These are phyloP conservation scores for Chrysanthemum seticuspe DNA, from an alignment of 129 eudicot species.

Conservation along the genomic window DNA sequence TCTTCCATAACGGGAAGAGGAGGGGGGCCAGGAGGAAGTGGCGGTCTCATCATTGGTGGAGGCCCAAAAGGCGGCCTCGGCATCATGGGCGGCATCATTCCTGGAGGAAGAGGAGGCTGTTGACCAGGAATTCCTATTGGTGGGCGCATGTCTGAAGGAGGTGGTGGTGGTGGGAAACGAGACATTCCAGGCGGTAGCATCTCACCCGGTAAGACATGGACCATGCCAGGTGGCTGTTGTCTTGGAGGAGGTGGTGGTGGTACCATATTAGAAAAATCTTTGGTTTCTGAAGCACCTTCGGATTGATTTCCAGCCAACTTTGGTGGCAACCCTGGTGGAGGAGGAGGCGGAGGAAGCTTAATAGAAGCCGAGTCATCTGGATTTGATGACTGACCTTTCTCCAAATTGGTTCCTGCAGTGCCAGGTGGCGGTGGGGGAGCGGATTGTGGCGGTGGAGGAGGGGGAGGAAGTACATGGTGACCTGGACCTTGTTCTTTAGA, in stretches of 20 bases:
- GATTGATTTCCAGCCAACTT: slow-evolving; percentile 41
- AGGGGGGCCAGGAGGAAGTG: slow-evolving; percentile 97
- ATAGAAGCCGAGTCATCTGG: slow-evolving; percentile 44
- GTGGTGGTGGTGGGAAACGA: slow-evolving; percentile 77
- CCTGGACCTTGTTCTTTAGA: slow-evolving; percentile 49
- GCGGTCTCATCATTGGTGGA: slow-evolving; percentile 95
- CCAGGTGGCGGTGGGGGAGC: slow-evolving; percentile 31
- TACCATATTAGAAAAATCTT: slow-evolving; percentile 54
- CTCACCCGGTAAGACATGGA: slow-evolving; percentile 56
- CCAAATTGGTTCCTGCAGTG: slow-evolving; percentile 46
- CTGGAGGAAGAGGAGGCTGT: slow-evolving; percentile 51
- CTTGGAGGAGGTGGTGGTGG: slow-evolving; percentile 94
- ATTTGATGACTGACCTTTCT: slow-evolving; percentile 41
- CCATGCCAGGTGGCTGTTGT: slow-evolving; percentile 60
- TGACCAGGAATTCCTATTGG: slow-evolving; percentile 71
- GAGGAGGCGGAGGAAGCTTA: slow-evolving; percentile 80
- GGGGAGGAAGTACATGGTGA: slow-evolving; percentile 66
- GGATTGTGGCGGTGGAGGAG: slow-evolving; percentile 65
- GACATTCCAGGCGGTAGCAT: slow-evolving; percentile 83
- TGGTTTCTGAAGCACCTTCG: slow-evolving; percentile 45
- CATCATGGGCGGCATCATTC: slow-evolving; percentile 69
- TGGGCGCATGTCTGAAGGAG: slow-evolving; percentile 77
- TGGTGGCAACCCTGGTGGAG: slow-evolving; percentile 64
- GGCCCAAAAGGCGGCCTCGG: slow-evolving; percentile 84
- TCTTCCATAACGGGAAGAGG: slow-evolving; percentile 54